Base-by-base conservation (phyloP, 1,284 basidiomycete genomes). In the Pascua guehoae region DNA sequence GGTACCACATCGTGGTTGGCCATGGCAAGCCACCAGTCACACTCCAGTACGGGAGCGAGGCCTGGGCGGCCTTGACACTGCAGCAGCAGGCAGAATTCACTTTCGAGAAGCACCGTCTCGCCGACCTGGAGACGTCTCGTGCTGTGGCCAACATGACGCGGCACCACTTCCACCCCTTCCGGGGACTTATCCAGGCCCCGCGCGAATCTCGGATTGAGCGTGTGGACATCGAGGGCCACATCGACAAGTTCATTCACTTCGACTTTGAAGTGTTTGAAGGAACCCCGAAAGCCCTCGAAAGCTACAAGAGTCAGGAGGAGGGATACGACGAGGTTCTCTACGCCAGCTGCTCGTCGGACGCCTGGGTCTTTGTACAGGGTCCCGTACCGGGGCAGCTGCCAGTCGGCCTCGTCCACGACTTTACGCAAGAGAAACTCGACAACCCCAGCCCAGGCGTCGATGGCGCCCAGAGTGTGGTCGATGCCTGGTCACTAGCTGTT, bases 311-410 rank as follows among this genome's bases (percentile, higher is more conserved):
- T 17, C 32, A 18, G 16, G 49, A 50, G 14, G 49, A 43, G 14
- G 41, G 41, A 3, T 50, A 32, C 49, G 24, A 32, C 24, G 24
- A 32, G 24, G 24, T 32, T 32, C 56, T 70, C 8, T 69, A 59
- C 44, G 50, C 67, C 24, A 69, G 69, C 56, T 73, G 68, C 54
- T 62, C 67, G 0, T 69, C 68, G 0, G 62, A 70, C 24, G 37
- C 58, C n/a, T 73, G 68, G 69, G 47, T 69, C 4, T 52, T 64
- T 12, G 67, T 72, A 17, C 65, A 72, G 3, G 68, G 67, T 15
- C 51, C 67, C 14, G 45, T 71, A 4, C 61, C 67, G 7, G 72
- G 72, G 2, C 73, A 75, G 53, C 41, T 75, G 0, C 65, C 72
- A 1, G 45, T 37, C 2, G 62, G 48, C 0, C 57, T 73, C 32